Percentiles rank a stretch among this genome's conserved stretches.
Evolutionary conservation across 192 early-diverging fungal genomes (phyloP).

Genomic region (Backusella parvicylindrica): DNA sequence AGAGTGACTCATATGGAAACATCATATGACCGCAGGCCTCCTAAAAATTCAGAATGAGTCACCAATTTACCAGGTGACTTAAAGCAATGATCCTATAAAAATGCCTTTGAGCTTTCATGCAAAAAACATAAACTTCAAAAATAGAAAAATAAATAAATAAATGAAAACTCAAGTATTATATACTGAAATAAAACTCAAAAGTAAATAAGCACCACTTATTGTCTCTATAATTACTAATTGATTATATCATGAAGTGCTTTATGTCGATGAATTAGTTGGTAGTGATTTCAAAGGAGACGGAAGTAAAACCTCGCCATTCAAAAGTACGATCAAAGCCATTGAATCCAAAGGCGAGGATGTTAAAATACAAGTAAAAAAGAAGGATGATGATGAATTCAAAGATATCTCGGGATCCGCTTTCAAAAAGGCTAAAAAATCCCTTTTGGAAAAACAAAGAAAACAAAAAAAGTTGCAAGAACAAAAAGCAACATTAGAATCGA

Average conservation of each 20-base stretch:
- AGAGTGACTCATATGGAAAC: neutral
- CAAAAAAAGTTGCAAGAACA: constrained; percentile 81
- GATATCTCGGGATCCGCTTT: constrained; percentile 80
- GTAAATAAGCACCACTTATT: neutral
- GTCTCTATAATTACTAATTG: neutral
- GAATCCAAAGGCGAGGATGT: constrained; percentile 45
- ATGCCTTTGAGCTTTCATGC: neutral
- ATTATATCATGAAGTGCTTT: constrained; percentile 28
- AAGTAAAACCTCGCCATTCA: constrained; percentile 70
- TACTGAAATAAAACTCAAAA: neutral
- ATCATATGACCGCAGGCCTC: neutral
- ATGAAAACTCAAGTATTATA: neutral
- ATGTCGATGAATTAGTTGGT: constrained; percentile 84
- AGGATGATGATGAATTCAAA: constrained; percentile 61
- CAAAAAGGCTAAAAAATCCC: constrained; percentile 86
- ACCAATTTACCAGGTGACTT: neutral
- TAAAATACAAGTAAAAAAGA: constrained; percentile 70
- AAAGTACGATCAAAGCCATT: constrained; percentile 71
- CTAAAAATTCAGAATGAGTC: neutral
- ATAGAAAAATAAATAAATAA: neutral
- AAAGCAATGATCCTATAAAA: neutral
- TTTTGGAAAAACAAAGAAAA: constrained; percentile 63
- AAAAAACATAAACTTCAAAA: neutral
- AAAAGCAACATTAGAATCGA: constrained; percentile 59
- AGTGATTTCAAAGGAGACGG: constrained; percentile 78